Evolutionary conservation across 2,329 filamentous ascomycete genomes (phyloP).

Genomic region (Xylariaceae sp.): DNA sequence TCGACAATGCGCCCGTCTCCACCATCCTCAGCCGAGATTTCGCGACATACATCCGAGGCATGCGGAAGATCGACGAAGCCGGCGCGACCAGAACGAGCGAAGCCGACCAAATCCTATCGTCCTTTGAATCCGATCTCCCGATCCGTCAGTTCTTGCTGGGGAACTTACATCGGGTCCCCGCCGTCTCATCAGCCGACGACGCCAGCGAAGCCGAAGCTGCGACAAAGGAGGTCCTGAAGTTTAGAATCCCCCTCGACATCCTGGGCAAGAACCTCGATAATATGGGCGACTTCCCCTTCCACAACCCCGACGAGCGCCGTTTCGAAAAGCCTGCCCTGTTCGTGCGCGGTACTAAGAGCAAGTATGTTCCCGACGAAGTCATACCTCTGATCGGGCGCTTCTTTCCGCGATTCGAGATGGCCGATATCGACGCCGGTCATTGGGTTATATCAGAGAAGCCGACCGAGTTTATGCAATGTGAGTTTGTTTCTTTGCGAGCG

Average conservation of each 20-base stretch:
- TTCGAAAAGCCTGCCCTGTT: conserved; percentile 79
- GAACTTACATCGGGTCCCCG: conserved; percentile 58
- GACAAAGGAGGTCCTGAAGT: conserved; percentile 44
- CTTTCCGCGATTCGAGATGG: conserved; percentile 70
- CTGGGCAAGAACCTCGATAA: conserved; percentile 63
- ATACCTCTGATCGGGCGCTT: conserved; percentile 75
- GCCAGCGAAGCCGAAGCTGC: neutral
- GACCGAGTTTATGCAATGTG: conserved; percentile 68
- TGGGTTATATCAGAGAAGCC: conserved; percentile 90
- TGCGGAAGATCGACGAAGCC: conserved; percentile 72
- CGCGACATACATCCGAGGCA: conserved; percentile 71
- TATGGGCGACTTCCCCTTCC: conserved; percentile 86
- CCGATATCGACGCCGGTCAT: conserved; percentile 72
- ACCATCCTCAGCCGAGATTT: conserved; percentile 70
- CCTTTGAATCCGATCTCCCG: conserved; percentile 67
- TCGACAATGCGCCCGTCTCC: conserved; percentile 90
- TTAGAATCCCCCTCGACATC: conserved; percentile 71
- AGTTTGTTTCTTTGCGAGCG: conserved; percentile 22
- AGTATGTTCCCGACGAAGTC: conserved; percentile 74
- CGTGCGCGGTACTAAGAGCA: conserved; percentile 68
- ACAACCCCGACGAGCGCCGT: conserved; percentile 57
- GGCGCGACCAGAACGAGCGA: conserved; percentile 64
- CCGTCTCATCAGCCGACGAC: conserved; percentile 26
- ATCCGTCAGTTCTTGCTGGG: conserved; percentile 90
- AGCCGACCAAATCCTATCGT: conserved; percentile 70